phyloP scores from a whole-genome alignment of 23 red algal species.

The Cyanidiococcus yangmingshanensis region DNA sequence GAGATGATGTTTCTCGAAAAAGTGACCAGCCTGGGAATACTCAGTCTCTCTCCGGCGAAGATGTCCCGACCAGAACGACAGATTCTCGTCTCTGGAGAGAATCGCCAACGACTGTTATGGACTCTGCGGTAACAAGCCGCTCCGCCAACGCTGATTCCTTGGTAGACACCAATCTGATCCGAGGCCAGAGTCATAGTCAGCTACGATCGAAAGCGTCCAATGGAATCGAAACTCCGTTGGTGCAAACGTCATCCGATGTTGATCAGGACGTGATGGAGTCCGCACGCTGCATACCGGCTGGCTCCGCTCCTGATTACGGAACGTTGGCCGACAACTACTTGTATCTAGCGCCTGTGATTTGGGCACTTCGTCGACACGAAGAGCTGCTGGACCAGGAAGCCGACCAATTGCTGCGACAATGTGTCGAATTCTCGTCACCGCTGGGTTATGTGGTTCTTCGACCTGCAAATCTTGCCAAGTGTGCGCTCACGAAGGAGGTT shows the following conservation, averaged over 20 bases:
- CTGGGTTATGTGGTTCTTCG: conserved; percentile 10
- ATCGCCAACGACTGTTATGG: neutral
- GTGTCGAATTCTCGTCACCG: conserved; percentile 7
- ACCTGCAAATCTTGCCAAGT: neutral
- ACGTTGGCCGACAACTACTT: neutral
- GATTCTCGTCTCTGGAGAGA: neutral
- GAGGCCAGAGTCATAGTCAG: no score
- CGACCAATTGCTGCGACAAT: neutral
- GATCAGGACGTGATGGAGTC: neutral
- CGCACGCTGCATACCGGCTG: neutral
- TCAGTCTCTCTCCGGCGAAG: neutral
- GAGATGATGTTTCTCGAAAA: no score
- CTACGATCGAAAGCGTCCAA: neutral
- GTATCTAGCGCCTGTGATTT: neutral
- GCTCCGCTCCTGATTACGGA: neutral
- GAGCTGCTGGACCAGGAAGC: neutral
- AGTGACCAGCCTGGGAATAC: neutral
- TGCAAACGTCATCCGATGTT: neutral
- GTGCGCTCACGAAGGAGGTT: neutral
- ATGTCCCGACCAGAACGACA: neutral
- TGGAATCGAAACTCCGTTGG: neutral
- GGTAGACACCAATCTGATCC: neutral
- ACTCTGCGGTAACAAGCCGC: neutral
- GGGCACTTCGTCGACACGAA: neutral
- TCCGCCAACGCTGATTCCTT: neutral